phyloP scores from a whole-genome alignment of 2,329 filamentous ascomycete genomes.

The Verticillium nonalfalfae region DNA sequence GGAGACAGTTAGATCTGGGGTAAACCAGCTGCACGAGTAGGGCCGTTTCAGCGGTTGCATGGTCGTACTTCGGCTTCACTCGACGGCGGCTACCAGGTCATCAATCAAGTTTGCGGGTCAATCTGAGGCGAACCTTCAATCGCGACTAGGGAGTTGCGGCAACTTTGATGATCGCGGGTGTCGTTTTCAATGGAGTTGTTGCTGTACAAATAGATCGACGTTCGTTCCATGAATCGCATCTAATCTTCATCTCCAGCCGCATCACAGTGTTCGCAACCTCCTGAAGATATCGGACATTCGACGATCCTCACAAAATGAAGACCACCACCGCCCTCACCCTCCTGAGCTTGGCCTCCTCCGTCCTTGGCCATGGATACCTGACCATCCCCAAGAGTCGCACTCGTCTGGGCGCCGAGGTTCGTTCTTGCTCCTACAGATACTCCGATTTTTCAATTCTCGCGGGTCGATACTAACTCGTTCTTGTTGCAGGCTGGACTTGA shows the following conservation, averaged over 20 bases:
- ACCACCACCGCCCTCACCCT: slow-evolving; percentile 4
- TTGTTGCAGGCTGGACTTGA: slow-evolving; percentile 34
- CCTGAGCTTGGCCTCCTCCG: slow-evolving; percentile 10
- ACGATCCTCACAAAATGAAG: slow-evolving; percentile 6
- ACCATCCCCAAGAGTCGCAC: slow-evolving; percentile 35
- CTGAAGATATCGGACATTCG: not conserved
- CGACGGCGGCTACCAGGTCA: not conserved
- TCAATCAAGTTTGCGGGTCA: not conserved
- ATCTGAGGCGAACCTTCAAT: not conserved
- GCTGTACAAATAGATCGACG: not conserved
- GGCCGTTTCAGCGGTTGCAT: not conserved
- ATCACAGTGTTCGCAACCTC: not conserved
- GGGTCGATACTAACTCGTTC: slow-evolving; percentile 2
- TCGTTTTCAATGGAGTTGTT: not conserved
- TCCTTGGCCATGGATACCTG: slow-evolving; percentile 37
- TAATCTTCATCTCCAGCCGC: not conserved
- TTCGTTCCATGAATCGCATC: not conserved
- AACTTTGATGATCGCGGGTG: not conserved
- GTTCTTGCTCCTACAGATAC: not conserved
- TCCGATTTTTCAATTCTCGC: too few relatives aligned
- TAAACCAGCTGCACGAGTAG: not conserved
- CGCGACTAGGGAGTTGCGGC: not conserved
- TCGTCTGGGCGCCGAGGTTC: slow-evolving; percentile 34
- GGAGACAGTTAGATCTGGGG: not conserved
- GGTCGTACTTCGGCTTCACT: slow-evolving; percentile 1